These are phyloP conservation scores for Achaetomiella virescens DNA, from an alignment of 495 filamentous ascomycete species.

Conservation along the genomic window DNA sequence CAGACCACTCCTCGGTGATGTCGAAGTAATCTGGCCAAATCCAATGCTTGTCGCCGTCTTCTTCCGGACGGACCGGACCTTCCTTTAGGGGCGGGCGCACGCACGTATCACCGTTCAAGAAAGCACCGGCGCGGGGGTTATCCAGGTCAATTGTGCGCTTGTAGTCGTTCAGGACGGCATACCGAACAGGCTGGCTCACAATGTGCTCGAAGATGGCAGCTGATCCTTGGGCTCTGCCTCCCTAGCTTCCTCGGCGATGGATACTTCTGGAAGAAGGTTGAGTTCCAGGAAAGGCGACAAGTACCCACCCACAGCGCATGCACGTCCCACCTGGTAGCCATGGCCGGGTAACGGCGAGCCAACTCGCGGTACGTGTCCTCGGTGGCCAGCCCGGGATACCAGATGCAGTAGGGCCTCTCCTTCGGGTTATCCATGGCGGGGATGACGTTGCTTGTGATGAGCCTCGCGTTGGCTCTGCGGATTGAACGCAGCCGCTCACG, in stretches of 20 bases:
- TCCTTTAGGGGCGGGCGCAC: slow-evolving; percentile 4
- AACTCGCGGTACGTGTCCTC: slow-evolving; percentile 33
- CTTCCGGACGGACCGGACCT: too few species aligned
- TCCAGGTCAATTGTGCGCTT: background rate
- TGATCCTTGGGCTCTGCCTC: slow-evolving; percentile 4
- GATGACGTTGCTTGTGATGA: background rate
- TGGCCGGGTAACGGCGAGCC: slow-evolving; percentile 10
- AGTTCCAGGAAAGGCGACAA: slow-evolving; percentile 14
- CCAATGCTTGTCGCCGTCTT: background rate
- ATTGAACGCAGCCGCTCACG: background rate
- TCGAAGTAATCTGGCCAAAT: slow-evolving; percentile 3
- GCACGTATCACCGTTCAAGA: slow-evolving; percentile 18
- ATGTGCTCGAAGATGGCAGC: slow-evolving; percentile 9
- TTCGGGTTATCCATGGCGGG: slow-evolving; percentile 3
- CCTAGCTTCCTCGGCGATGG: slow-evolving; percentile 20
- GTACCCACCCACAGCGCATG: slow-evolving; percentile 20
- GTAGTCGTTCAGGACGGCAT: slow-evolving; percentile 20
- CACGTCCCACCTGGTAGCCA: slow-evolving; percentile 17
- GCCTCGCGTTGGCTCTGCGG: background rate
- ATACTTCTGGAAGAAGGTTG: slow-evolving; percentile 16
- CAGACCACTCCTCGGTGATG: slow-evolving; percentile 15
- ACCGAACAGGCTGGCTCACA: slow-evolving; percentile 7
- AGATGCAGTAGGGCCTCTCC: slow-evolving; percentile 40
- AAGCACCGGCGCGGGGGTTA: slow-evolving; percentile 1
- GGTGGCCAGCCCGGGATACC: slow-evolving; percentile 33